Percentiles rank a stretch among this genome's conserved stretches.
Conservation (phyloP, 345 rosid genomes). For the Hypericum perforatum region DNA sequence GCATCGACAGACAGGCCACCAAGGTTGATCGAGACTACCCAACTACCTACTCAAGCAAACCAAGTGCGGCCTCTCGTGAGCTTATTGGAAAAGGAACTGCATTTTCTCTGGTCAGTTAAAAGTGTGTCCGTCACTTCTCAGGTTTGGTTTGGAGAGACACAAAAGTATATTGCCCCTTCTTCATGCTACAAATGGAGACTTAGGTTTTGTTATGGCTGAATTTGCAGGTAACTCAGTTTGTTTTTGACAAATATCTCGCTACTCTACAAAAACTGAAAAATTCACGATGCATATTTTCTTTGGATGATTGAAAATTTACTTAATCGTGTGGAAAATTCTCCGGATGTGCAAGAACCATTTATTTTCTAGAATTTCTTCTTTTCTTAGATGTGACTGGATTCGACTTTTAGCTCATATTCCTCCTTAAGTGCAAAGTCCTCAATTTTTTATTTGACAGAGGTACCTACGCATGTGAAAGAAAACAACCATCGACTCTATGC, state of each 20-base stretch:
- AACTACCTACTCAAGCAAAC: constrained; percentile 42
- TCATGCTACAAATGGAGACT: constrained; percentile 84
- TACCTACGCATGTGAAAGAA: constrained; percentile 69
- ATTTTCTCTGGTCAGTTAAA: constrained; percentile 88
- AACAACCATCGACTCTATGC: constrained; percentile 50
- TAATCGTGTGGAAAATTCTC: too few species aligned
- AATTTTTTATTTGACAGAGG: constrained; percentile 46
- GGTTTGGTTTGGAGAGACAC: constrained; percentile 90
- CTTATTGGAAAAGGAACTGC: constrained; percentile 97
- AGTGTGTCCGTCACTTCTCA: constrained; percentile 62
- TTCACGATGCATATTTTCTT: background rate
- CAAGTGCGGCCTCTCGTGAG: constrained; percentile 95
- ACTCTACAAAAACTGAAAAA: background rate
- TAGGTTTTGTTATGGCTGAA: constrained; percentile 90
- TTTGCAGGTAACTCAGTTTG: constrained; percentile 59
- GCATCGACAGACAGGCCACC: constrained; percentile 66
- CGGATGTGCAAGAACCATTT: too few species aligned
- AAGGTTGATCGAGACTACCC: constrained; percentile 46
- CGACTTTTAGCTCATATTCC: background rate
- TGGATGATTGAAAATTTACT: background rate
- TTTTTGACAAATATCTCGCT: constrained; percentile 1
- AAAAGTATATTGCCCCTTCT: constrained; percentile 79
- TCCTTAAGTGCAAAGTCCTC: background rate
- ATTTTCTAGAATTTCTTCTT: too few species aligned
- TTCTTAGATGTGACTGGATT: background rate